Evolutionary conservation across 2,329 filamentous ascomycete species (phyloP).

Genomic region (Berkeleyomyces basicola): DNA sequence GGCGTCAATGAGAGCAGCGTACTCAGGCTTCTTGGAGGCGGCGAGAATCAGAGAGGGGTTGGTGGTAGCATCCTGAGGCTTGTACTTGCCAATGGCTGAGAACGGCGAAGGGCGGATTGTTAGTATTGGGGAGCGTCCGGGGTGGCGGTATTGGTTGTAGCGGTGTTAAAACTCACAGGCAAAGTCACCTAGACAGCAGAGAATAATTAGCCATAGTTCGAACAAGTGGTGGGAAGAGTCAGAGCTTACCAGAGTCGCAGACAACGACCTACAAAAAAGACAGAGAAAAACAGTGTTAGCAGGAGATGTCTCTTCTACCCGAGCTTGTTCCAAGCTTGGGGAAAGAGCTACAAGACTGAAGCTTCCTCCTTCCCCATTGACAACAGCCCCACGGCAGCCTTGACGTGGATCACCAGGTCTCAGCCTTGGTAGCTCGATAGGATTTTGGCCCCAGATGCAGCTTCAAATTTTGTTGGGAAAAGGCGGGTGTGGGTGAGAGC

Average conservation of each 20-base stretch:
- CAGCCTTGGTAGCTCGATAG: neutral
- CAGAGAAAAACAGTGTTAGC: constrained; percentile 1
- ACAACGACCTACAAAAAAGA: constrained; percentile 59
- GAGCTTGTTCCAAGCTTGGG: neutral
- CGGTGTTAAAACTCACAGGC: constrained; percentile 41
- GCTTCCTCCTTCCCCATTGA: neutral
- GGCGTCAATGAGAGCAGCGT: constrained; percentile 76
- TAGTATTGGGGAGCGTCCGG: constrained; percentile 6
- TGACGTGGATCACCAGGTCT: neutral
- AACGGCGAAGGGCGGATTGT: constrained; percentile 18
- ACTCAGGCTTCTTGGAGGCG: constrained; percentile 94
- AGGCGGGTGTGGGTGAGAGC: neutral
- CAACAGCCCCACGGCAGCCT: neutral
- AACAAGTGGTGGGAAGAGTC: constrained; percentile 9
- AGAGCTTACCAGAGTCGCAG: constrained; percentile 75
- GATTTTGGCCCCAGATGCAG: neutral
- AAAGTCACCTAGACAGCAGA: constrained; percentile 46
- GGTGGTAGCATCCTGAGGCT: constrained; percentile 99
- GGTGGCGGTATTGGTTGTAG: neutral
- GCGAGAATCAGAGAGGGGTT: constrained; percentile 98
- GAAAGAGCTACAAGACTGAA: constrained; percentile 3
- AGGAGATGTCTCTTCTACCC: constrained; percentile 3
- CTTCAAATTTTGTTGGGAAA: neutral
- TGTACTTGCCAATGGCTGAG: constrained; percentile 94
- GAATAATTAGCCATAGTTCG: constrained; percentile 16